Evolutionary conservation across 768 basidiomycete species (phyloP).

Genomic region (Kwoniella sp.): DNA sequence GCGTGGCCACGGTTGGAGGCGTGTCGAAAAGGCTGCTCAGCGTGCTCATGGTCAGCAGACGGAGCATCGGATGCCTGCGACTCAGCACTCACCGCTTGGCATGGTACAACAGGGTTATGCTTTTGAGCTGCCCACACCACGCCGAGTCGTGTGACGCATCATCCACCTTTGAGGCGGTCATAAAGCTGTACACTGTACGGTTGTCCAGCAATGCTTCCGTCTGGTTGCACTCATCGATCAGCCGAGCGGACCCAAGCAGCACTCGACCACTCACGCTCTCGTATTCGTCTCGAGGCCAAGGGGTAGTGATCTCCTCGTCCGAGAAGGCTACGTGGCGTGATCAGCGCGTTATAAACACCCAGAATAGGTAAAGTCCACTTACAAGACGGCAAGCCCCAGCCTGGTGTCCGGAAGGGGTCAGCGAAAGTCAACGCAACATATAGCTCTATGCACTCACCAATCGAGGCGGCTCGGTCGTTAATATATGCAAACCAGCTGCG

Average conservation of each 20-base stretch:
- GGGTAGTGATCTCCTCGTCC: constrained; percentile 37
- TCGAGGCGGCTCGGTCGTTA: constrained; percentile 8
- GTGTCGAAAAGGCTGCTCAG: constrained; percentile 15
- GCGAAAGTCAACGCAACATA: background rate
- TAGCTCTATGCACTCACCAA: constrained; percentile 12
- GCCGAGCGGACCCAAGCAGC: background rate
- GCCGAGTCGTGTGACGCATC: constrained; percentile 7
- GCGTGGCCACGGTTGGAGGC: background rate
- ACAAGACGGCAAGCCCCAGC: constrained; percentile 18
- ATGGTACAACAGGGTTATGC: constrained; percentile 13
- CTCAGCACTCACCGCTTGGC: constrained; percentile 14
- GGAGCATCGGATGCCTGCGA: background rate
- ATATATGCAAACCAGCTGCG: constrained; percentile 36
- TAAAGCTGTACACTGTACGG: constrained; percentile 14
- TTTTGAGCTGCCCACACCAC: constrained; percentile 7
- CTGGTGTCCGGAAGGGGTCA: background rate
- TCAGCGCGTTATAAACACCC: background rate
- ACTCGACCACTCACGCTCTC: constrained; percentile 14
- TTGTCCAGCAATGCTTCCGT: constrained; percentile 14
- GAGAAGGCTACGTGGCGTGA: constrained; percentile 10
- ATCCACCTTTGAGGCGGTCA: constrained; percentile 1
- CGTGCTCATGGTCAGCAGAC: background rate
- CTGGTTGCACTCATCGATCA: background rate
- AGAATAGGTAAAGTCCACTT: background rate
- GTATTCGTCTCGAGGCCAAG: constrained; percentile 31